Evolutionary conservation across 2,329 filamentous ascomycete species (phyloP), one percentile per base, ranked within the genome.

Genomic region (Ophiostoma sp.): DNA sequence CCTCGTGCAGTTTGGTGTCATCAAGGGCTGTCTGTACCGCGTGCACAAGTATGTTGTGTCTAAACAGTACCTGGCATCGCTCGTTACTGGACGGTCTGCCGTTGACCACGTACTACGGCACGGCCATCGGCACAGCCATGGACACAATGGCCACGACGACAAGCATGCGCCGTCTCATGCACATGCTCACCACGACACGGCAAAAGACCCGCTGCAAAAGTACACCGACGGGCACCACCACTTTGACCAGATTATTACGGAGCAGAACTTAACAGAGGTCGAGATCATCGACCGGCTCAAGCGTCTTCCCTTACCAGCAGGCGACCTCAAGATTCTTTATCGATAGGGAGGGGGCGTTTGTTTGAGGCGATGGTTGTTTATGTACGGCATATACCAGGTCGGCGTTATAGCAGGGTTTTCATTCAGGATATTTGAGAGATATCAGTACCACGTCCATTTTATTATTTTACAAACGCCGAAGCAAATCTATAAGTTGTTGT

Each of bases 1-100:
- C 36, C 91, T 99, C 76, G 93, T 98, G 76, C 97, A 97, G 74
- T 99, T 98, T 79, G 96, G 95, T 73, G 88, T 98, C 74, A 97
- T 98, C 81, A 98, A 98, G 83, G 95, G 95, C 19, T 93, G 97
- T 77, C 83, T 99, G 31, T 98, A 98, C 82, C 90, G 96, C 45
- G 91, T 98, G 55, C 94, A 98, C 83, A 97, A 96, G 81, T 97
- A 97, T 80, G 92, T 94, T 36, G 89, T 97, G 0, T 90, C 87
- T 3, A 89, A 89, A 78, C 87, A 89, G 79, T 89, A 90, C 77
- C 82, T 91, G 28, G 84, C 87, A 8, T 83, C 84, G 2, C 79
- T 90, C 72, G 89, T 87, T 1, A 86, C 87, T 52, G 88, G 88
- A 1, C 84, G 87, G 78, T 85, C 84, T 52, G 79, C 81, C 31